Base-by-base conservation (phyloP, 2,329 filamentous ascomycete genomes). In the Colletotrichum lini region DNA sequence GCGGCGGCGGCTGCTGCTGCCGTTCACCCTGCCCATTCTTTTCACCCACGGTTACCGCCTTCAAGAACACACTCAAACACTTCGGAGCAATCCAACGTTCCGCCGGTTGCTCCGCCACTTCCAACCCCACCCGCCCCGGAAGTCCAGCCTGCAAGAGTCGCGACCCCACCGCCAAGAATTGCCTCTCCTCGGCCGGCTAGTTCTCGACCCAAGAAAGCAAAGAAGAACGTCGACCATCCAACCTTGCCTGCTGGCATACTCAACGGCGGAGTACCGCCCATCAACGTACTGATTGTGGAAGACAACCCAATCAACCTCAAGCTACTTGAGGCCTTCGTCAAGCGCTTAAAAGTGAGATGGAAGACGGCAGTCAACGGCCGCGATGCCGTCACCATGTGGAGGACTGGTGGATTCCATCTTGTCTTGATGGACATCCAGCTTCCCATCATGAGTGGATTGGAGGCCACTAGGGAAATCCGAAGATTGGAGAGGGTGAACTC, bases 341-440 rank as follows among this genome's bases (percentile, higher is more conserved):
- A 98, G 83, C 89, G 95, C 59, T 87, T 99, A 60, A 98, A 98
- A 79, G 96, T 99, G 8, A 90, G 96, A 44, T 98, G 96, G 95
- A 93, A 96, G 81, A 97, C 94, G n/a, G 96, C 96, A 47, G 94
- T 97, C 88, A 98, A 98, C 80, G 96, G 96, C 30, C 91, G 92
- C 74, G 96, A 98, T 74, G 96, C 96, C 2, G 95, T 98, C 38
- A 92, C 90, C 72, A 98, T 98, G 82, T 99, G 96, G 96, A 91
- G 94, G 66, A 88, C 89, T 5, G 96, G 96, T 45, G 96, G 96
- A 0, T 98, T 98, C 78, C 96, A 99, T 83, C 84, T 99, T 74
- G 96, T 99, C 18, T 85, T 99, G 65, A 99, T 99, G 96, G 96
- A 99, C 80, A 98, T 99, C 75, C 96, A 98, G 80, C 87, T 99